These are phyloP conservation scores for Pythium scleroteichum DNA, from an alignment of 352 stramenopile genomes.

Conservation along the genomic window DNA sequence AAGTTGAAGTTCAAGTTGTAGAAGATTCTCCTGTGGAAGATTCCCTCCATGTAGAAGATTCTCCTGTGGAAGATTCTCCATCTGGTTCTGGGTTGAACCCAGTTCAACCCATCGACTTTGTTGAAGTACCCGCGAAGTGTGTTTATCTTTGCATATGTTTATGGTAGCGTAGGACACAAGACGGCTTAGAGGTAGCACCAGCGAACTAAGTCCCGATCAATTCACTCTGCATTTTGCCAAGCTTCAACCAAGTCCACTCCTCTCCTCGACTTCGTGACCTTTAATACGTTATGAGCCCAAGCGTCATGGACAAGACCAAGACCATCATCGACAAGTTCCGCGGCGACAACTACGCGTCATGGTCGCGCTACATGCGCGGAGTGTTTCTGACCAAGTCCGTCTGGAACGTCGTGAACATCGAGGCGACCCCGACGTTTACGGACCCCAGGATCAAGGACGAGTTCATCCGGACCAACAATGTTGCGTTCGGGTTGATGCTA, in stretches of 20 bases:
- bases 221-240: conserved; percentile 3
- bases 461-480: conserved; percentile 29
- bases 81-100: too few relatives aligned
- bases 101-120: too few relatives aligned
- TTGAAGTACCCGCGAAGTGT: too few relatives aligned
- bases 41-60: too few relatives aligned
- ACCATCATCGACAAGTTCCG: conserved; percentile 20
- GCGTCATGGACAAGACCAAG: conserved; percentile 10
- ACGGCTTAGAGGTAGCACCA: conserved; percentile 2
- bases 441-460: conserved; percentile 21
- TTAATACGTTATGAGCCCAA: conserved; percentile 16
- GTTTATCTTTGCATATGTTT: background rate
- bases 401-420: conserved; percentile 27
- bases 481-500: conserved; percentile 31
- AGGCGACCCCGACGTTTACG: conserved; percentile 22
- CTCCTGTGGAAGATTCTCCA: too few relatives aligned
- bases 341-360: conserved; percentile 26
- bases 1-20: too few relatives aligned
- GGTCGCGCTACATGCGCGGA: conserved; percentile 23
- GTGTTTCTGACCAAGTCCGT: conserved; percentile 21
- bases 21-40: too few relatives aligned
- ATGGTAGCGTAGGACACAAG: conserved; percentile 1
- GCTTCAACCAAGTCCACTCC: background rate
- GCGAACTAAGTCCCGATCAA: conserved; percentile 2
- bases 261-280: conserved; percentile 1